These are phyloP conservation scores for Suhomyces coccinellae DNA, from an alignment of 1,139 yeast species.

Conservation along the genomic window DNA sequence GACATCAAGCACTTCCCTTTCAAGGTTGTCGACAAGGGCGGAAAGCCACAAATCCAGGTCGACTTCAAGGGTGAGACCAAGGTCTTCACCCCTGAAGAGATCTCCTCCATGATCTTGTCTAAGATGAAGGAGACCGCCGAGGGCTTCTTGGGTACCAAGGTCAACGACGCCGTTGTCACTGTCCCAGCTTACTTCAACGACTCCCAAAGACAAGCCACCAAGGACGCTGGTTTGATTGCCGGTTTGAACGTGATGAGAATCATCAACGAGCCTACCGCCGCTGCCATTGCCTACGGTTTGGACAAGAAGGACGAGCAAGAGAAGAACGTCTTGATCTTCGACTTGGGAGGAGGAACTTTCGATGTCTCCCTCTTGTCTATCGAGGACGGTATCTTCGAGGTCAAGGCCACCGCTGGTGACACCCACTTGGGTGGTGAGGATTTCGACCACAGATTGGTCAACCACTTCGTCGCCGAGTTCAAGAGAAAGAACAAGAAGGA, in stretches of 20 bases:
- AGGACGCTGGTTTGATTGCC: constrained; percentile 63
- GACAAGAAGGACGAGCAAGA: constrained; percentile 67
- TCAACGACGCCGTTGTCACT: constrained; percentile 75
- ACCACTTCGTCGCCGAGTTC: constrained; percentile 38
- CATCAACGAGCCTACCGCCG: constrained; percentile 64
- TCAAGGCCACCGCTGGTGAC: constrained; percentile 97
- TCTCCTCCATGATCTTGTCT: constrained; percentile 63
- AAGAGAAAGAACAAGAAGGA: constrained; percentile 44
- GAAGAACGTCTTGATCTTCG: constrained; percentile 89
- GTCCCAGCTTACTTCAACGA: constrained; percentile 66
- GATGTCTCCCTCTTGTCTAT: constrained; percentile 92
- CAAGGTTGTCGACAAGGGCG: constrained; percentile 55
- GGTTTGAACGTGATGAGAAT: constrained; percentile 61
- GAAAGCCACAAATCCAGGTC: constrained; percentile 62
- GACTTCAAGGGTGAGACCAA: constrained; percentile 68
- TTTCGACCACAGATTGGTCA: constrained; percentile 50
- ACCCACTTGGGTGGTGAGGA: constrained; percentile 97
- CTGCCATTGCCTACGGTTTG: constrained; percentile 64
- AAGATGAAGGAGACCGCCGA: constrained; percentile 73
- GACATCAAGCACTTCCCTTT: constrained; percentile 68
- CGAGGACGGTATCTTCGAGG: constrained; percentile 96
- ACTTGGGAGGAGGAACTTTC: constrained; percentile 98
- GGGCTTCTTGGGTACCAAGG: constrained; percentile 58
- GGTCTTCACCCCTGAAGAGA: constrained; percentile 64
- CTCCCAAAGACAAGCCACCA: constrained; percentile 64